phyloP scores from a whole-genome alignment of 2,329 filamentous ascomycete species.

The Fusarium brevicatenulatum region DNA sequence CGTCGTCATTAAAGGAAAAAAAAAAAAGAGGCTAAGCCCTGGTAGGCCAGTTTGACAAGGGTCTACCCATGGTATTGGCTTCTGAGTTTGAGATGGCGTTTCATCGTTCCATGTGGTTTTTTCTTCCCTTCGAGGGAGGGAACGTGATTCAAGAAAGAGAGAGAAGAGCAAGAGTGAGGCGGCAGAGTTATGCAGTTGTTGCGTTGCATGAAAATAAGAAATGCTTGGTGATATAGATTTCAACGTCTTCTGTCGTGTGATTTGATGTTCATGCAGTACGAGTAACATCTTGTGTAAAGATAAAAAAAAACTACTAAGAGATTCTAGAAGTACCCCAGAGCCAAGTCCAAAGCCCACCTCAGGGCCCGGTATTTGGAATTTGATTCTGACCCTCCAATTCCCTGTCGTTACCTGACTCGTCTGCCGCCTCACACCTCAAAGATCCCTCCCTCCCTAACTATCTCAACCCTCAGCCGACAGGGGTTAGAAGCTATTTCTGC shows the following conservation, averaged over 20 bases:
- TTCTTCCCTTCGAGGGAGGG: background rate
- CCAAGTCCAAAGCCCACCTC: background rate
- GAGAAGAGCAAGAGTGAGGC: background rate
- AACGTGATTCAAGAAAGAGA: background rate
- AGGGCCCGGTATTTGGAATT: conserved; percentile 21
- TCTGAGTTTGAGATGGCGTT: conserved; percentile 33
- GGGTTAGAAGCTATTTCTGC: conserved; percentile 13
- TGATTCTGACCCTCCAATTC: conserved; percentile 16
- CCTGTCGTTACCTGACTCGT: conserved; percentile 23
- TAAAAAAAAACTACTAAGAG: background rate
- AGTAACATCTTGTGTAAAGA: conserved; percentile 1
- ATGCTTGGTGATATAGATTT: background rate
- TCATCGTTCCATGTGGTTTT: conserved; percentile 29
- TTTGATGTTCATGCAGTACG: conserved; percentile 10
- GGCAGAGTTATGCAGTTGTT: background rate
- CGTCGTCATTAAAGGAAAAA: conserved; percentile 3
- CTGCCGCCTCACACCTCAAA: conserved; percentile 17
- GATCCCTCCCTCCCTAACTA: conserved; percentile 5
- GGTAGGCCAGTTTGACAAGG: conserved; percentile 20
- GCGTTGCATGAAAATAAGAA: background rate
- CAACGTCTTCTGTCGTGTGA: background rate
- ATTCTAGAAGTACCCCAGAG: conserved; percentile 1
- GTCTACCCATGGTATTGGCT: conserved; percentile 22
- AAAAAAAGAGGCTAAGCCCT: background rate
- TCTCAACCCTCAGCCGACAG: conserved; percentile 19